Base-by-base conservation (phyloP, 768 basidiomycete species). In the Rhodosporidiobolus sp. region DNA sequence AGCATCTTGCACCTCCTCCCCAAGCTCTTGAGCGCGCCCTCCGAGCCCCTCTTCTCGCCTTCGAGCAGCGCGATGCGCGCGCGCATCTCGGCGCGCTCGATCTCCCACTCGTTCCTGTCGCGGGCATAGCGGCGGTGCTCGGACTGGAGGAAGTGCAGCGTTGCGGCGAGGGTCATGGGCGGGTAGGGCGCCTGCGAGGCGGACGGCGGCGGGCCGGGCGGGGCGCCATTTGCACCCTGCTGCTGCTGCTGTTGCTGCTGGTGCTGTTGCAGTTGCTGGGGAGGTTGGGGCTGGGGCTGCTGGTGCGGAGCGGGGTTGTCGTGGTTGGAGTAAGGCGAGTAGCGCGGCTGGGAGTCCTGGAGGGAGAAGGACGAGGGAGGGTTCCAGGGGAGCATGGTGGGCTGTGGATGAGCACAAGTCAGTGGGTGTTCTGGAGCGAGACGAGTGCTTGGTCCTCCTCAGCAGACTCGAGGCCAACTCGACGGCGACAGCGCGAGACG, bases 41-140 rank as follows among this genome's bases (percentile, higher is more conserved):
- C 96, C 77, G 94, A 95, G 0, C 94, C 96, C 74, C 95, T 87
- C 69, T 94, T 88, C 81, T 98, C 94, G 65, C 96, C 96, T 81
- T 99, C 96, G 66, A 99, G 86, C 57, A 98, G 86, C 30, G 96
- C 96, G 77, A 99, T 98, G 63, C 96, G 88, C 65, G 95, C 95
- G 86, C 95, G 86, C 94, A 98, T 97, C 83, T 98, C 96, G 45
- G 96, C 96, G 77, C 96, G 86, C 83, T 98, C 96, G 78, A 99
- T 99, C 85, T 99, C 96, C 95, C 95, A 99, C 83, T 99, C 96
- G 81, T 99, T 99, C 79, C 95, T 86, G 83, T 99, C 96, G 81
- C 94, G 89, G 82, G 98, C 96, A 80, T 96, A 98, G 71, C 92
- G 86, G 73, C 96, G 86, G 92, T 94, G 97, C 84, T 99, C 96